Conservation (phyloP, 176 grass and related monocot genomes). For the Melocanna baccifera region DNA sequence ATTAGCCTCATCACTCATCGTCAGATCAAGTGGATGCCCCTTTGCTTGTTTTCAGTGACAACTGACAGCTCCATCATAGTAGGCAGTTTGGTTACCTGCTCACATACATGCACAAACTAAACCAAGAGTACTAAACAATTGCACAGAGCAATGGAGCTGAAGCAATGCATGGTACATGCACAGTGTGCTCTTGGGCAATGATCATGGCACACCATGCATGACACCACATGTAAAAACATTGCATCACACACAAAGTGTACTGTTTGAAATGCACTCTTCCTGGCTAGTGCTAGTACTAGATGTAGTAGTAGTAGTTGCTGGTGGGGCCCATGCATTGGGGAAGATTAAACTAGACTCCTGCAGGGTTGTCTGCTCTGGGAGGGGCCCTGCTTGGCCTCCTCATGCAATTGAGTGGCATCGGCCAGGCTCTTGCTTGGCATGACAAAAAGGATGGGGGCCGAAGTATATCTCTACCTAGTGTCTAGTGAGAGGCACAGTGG, state of each 20-base stretch:
- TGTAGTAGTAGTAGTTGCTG: neutral
- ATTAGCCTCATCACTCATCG: neutral
- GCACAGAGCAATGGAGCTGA: neutral
- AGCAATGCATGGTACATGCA: neutral
- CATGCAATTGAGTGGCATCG: conserved; percentile 33
- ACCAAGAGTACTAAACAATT: neutral
- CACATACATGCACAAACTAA: neutral
- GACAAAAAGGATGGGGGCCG: conserved; percentile 47
- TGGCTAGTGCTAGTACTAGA: neutral
- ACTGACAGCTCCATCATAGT: conserved; percentile 39
- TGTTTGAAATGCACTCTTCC: conserved; percentile 34
- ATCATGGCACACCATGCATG: conserved; percentile 17
- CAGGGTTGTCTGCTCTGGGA: conserved; percentile 62
- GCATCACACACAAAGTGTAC: conserved; percentile 33
- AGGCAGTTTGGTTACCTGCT: conserved; percentile 7
- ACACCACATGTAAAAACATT: neutral
- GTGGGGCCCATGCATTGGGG: conserved; percentile 1
- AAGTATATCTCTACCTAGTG: conserved; percentile 31
- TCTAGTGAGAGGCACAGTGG: conserved; percentile 25
- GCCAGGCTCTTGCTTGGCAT: conserved; percentile 55
- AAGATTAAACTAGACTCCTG: conserved; percentile 42
- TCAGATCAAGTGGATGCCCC: conserved; percentile 1
- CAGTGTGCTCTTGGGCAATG: conserved; percentile 12
- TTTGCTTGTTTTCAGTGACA: conserved; percentile 69
- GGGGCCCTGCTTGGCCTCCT: conserved; percentile 53